A percentile compares a stretch with the other conserved stretches of the same genome.
Evolutionary conservation across 2,329 filamentous ascomycete genomes (phyloP).

Genomic region (Sporothrix schenckii): DNA sequence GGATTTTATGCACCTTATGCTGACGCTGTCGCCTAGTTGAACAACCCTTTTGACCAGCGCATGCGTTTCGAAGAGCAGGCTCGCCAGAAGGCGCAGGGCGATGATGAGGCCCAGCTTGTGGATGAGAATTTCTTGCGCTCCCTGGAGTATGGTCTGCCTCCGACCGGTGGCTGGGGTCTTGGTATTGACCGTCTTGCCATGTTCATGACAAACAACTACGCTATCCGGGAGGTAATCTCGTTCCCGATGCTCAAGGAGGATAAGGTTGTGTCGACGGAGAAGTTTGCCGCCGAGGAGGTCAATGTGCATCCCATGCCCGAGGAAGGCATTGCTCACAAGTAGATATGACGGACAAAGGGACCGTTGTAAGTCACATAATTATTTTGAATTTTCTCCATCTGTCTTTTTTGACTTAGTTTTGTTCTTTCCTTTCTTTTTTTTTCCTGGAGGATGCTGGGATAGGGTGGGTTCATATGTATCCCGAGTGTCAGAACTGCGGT

Average conservation of each 20-base stretch:
- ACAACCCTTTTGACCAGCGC: slow-evolving; percentile 93
- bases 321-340: slow-evolving; percentile 43
- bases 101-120: slow-evolving; percentile 93
- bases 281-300: slow-evolving; percentile 46
- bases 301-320: slow-evolving; percentile 43
- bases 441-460: not conserved
- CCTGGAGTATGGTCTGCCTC: slow-evolving; percentile 74
- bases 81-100: slow-evolving; percentile 91
- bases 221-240: slow-evolving; percentile 91
- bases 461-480: not conserved
- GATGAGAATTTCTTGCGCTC: slow-evolving; percentile 94
- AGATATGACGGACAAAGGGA: slow-evolving; percentile 5
- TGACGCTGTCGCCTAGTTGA: slow-evolving; percentile 58
- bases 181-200: slow-evolving; percentile 73
- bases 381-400: not conserved
- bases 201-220: slow-evolving; percentile 85
- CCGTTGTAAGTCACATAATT: not conserved
- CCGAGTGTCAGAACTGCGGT: no score
- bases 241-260: slow-evolving; percentile 99
- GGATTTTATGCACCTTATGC: not conserved
- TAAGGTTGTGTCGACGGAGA: slow-evolving; percentile 53
- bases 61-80: slow-evolving; percentile 93
- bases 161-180: slow-evolving; percentile 95
- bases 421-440: not conserved
- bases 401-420: not conserved